phyloP scores from a whole-genome alignment of 371 early-diverging fungal species.

The Mortierella sp. region DNA sequence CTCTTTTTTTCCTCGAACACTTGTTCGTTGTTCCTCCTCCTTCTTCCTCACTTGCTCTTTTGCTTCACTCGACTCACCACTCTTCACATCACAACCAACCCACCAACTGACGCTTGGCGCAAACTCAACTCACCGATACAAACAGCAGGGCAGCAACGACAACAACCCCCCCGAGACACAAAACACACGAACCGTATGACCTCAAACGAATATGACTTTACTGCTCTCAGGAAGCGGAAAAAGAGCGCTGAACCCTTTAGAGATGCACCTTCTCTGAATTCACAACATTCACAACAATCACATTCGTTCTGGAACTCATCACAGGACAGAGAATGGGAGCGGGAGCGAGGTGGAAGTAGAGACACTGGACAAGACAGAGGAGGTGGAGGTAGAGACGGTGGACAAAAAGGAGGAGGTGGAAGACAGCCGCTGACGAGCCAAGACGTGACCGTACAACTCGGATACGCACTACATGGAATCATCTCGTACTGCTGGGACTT shows the following conservation, averaged over 20 bases:
- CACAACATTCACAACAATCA: conserved; percentile 4
- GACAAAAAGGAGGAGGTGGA: too few relatives aligned
- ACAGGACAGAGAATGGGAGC: neutral
- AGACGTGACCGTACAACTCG: conserved; percentile 21
- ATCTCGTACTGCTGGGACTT: conserved; percentile 27
- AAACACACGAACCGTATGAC: neutral
- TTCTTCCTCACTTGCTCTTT: neutral
- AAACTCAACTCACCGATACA: neutral
- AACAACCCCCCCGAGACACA: neutral
- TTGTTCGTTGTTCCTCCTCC: neutral
- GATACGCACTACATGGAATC: conserved; percentile 14
- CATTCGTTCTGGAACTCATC: neutral
- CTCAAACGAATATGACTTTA: neutral
- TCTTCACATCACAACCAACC: neutral
- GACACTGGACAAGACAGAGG: neutral
- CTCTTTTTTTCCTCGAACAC: neutral
- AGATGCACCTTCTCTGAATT: neutral
- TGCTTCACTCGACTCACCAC: neutral
- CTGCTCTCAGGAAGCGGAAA: conserved; percentile 13
- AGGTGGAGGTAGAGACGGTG: neutral
- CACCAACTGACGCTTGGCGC: neutral
- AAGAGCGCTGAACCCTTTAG: neutral
- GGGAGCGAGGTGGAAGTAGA: neutral
- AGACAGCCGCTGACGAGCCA: neutral
- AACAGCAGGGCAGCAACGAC: neutral